phyloP scores from a whole-genome alignment of 306 rosid genomes.

The Spatholobus suberectus region DNA sequence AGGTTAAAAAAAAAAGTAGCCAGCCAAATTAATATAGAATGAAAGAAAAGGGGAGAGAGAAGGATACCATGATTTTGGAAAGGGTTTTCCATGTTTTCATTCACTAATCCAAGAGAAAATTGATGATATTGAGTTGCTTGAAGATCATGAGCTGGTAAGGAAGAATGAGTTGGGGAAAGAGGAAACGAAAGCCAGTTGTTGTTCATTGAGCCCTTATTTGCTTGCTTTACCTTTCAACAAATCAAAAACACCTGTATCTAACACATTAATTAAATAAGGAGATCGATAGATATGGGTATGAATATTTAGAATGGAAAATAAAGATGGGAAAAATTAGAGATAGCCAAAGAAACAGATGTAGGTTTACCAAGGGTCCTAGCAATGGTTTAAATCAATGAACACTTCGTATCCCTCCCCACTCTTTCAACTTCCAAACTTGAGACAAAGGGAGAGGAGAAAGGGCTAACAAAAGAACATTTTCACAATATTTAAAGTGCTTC shows the following conservation, averaged over 20 bases:
- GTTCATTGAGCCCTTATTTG: conserved; percentile 67
- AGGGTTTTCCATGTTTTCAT: conserved; percentile 78
- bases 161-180: conserved; percentile 82
- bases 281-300: not conserved
- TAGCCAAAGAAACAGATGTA: conserved; percentile 4
- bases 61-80: conserved; percentile 79
- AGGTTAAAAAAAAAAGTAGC: not conserved
- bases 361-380: conserved; percentile 29
- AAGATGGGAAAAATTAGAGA: not conserved
- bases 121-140: conserved; percentile 81
- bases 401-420: conserved; percentile 24
- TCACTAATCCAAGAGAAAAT: conserved; percentile 83
- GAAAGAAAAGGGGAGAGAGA: not conserved
- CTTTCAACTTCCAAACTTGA: conserved; percentile 26
- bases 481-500: conserved; percentile 45
- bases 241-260: conserved; percentile 53
- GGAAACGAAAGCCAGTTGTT: conserved; percentile 99
- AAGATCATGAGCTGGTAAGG: conserved; percentile 69
- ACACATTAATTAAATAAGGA: conserved; percentile 25
- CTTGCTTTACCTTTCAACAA: conserved; percentile 22
- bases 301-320: not conserved
- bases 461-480: conserved; percentile 58
- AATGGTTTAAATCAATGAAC: conserved; percentile 46
- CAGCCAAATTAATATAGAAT: not conserved
- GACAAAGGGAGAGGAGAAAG: conserved; percentile 42